phyloP scores from a whole-genome alignment of 2,329 filamentous ascomycete genomes.

The Fusarium duplospermum region DNA sequence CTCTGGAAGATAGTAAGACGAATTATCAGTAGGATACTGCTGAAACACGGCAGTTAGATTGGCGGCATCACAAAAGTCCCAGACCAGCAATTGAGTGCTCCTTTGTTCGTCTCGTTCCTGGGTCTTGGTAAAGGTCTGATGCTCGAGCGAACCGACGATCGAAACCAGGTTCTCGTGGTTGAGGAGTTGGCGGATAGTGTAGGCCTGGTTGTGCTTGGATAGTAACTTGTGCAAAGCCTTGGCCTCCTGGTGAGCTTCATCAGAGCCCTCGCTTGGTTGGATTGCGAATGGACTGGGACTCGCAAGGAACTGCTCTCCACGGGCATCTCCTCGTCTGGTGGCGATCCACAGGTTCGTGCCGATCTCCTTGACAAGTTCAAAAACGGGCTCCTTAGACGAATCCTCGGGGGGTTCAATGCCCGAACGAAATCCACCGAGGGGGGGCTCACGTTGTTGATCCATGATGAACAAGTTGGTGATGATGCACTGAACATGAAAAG shows the following conservation, averaged over 20 bases:
- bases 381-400: conserved; percentile 24
- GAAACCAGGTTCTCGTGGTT: conserved; percentile 64
- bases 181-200: conserved; percentile 52
- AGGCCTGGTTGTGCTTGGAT: conserved; percentile 41
- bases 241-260: conserved; percentile 30
- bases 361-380: conserved; percentile 48
- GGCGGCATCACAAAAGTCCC: conserved; percentile 65
- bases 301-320: conserved; percentile 51
- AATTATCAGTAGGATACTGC: conserved; percentile 33
- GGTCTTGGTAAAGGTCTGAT: conserved; percentile 27
- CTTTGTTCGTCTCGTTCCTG: conserved; percentile 30
- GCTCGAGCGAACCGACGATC: conserved; percentile 52
- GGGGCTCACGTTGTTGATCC: conserved; percentile 1
- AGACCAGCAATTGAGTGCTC: conserved; percentile 53
- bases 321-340: conserved; percentile 38
- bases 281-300: conserved; percentile 22
- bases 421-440: not conserved
- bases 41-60: conserved; percentile 58
- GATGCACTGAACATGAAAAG: conserved; percentile 1
- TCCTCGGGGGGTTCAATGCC: not conserved
- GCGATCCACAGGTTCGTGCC: conserved; percentile 49
- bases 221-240: conserved; percentile 39
- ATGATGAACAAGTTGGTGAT: conserved; percentile 7
- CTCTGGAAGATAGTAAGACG: conserved; percentile 59
- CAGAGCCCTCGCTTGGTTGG: conserved; percentile 1